Base-by-base conservation (phyloP, 306 rosid genomes). In the Cicer chorassanicum region DNA sequence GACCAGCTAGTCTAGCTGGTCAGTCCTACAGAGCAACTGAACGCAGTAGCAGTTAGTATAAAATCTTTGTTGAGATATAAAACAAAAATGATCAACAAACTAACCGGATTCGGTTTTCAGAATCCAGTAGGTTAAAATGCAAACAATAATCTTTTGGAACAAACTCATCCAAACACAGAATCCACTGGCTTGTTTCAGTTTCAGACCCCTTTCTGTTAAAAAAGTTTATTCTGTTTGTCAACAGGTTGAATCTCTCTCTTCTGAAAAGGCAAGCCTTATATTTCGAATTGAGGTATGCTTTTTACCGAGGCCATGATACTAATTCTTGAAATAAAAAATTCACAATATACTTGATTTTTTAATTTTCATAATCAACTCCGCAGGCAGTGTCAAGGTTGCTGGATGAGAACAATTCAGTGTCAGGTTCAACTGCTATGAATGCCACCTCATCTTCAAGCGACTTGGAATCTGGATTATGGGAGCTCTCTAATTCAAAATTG, bases 181-280 rank as follows among this genome's bases (percentile, higher is more conserved):
- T 34, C 60, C 21, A 8, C 18, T 65, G 12, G 14, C 80, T 59
- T 60, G 66, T 57, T 63, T 75, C 34, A 41, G 66, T 57, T 63
- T 75, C 34, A 41, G 80, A 53, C 68, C 39, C 60, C 53, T 60
- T 50, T 69, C 15, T 56, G 29, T 54, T 53, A 43, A 53, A 76
- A 21, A 60, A 21, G 45, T 53, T 63, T 76, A 29, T 73, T 83
- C 65, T 83, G 18, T 45, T 49, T 82, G 69, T 76, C 75, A 82
- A 83, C 86, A 92, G 99, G 98, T 95, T 66, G 98, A 95, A 83
- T 84, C 93, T 61, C 99, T 95, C 69, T 95, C 99, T 51, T 90
- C 99, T 19, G 98, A 95, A 76, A 95, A 90, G 84, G 93, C 96
- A 42, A 92, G 97, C 64, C 89, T 89, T 63, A 59, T 57, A 66